Conservation (phyloP, 441 rosid genomes). For the Geranium incanum region DNA sequence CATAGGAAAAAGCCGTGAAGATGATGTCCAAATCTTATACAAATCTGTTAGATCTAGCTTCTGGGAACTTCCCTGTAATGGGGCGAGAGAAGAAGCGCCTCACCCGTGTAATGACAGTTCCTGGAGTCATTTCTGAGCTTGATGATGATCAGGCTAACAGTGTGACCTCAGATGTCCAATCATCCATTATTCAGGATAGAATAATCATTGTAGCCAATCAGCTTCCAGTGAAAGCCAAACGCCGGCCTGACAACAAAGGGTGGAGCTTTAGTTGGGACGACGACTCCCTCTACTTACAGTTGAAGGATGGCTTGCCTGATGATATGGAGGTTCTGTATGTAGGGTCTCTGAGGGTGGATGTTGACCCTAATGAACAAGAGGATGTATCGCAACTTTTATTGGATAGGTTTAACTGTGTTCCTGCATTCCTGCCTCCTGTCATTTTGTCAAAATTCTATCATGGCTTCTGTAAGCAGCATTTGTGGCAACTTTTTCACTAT, state of each 20-base stretch:
- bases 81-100: slow-evolving; percentile 26
- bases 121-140: slow-evolving; percentile 37
- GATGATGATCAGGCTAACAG: slow-evolving; percentile 35
- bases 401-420: slow-evolving; percentile 43
- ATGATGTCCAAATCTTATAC: slow-evolving; percentile 53
- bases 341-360: slow-evolving; percentile 40
- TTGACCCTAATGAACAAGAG: slow-evolving; percentile 38
- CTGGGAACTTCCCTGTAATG: slow-evolving; percentile 49
- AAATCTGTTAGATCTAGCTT: slow-evolving; percentile 42
- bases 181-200: slow-evolving; percentile 39
- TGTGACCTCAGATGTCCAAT: slow-evolving; percentile 39
- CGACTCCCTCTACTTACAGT: slow-evolving; percentile 36
- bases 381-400: slow-evolving; percentile 43
- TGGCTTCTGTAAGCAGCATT: slow-evolving; percentile 46
- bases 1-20: slow-evolving; percentile 21
- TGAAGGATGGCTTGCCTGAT: slow-evolving; percentile 28
- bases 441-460: slow-evolving; percentile 33
- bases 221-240: slow-evolving; percentile 40
- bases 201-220: slow-evolving; percentile 45
- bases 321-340: slow-evolving; percentile 49
- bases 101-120: slow-evolving; percentile 8
- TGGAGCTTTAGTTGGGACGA: slow-evolving; percentile 49
- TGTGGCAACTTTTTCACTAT: slow-evolving; percentile 48
- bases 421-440: slow-evolving; percentile 44
- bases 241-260: slow-evolving; percentile 28